These are phyloP conservation scores for Groenewaldozyma auringiensis DNA, from an alignment of 1,139 yeast species.

Conservation along the genomic window DNA sequence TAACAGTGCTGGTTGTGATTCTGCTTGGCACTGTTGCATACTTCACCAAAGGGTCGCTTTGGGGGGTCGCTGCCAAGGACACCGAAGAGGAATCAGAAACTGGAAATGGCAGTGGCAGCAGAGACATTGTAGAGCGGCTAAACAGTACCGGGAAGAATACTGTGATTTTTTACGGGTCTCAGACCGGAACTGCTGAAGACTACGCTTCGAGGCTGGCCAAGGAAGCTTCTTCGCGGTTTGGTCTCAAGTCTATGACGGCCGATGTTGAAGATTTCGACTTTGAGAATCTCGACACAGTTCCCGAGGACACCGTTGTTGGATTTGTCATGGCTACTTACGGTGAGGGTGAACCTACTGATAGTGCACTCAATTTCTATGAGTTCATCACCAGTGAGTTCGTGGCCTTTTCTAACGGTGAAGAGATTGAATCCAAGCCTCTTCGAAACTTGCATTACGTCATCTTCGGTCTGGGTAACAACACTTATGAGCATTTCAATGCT, in stretches of 20 bases:
- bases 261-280: conserved; percentile 85
- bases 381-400: conserved; percentile 31
- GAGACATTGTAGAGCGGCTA: conserved; percentile 54
- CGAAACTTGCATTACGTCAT: conserved; percentile 60
- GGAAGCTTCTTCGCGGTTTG: conserved; percentile 77
- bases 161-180: conserved; percentile 85
- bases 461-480: conserved; percentile 89
- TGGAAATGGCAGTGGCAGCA: conserved; percentile 28
- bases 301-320: conserved; percentile 49
- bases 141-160: conserved; percentile 62
- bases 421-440: conserved; percentile 54
- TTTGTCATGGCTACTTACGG: conserved; percentile 91
- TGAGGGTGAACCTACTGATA: conserved; percentile 97
- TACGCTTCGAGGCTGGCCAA: conserved; percentile 85
- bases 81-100: conserved; percentile 29
- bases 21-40: conserved; percentile 58
- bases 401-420: conserved; percentile 30
- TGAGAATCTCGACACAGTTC: conserved; percentile 59
- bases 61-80: conserved; percentile 34
- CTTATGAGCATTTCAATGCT: conserved; percentile 85
- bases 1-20: conserved; percentile 58
- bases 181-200: conserved; percentile 99
- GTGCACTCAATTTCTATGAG: conserved; percentile 63
- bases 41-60: conserved; percentile 54
- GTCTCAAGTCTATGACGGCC: conserved; percentile 75